Conservation (phyloP, 768 basidiomycete genomes). For the Hericium rajendrae region DNA sequence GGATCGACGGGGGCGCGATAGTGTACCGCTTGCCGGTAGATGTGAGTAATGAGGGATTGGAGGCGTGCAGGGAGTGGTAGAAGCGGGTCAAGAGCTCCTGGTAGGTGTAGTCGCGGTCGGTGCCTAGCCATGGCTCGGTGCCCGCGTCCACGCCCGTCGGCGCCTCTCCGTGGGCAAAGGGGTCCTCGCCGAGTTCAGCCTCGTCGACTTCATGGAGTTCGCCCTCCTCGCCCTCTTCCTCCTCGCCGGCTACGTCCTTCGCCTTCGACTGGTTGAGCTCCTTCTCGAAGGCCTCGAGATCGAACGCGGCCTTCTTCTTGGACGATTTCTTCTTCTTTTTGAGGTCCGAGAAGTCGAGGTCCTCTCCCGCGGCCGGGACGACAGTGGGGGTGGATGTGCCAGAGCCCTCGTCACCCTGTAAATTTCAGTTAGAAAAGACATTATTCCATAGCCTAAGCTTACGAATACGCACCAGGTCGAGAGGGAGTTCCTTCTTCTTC, state of each 20-base stretch:
- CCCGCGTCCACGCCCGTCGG: constrained; percentile 61
- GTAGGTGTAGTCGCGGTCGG: constrained; percentile 95
- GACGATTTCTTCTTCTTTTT: constrained; percentile 92
- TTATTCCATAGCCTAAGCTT: not conserved
- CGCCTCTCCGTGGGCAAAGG: constrained; percentile 47
- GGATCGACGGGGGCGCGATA: constrained; percentile 90
- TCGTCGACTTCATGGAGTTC: constrained; percentile 67
- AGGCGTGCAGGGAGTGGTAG: constrained; percentile 82
- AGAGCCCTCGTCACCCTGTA: constrained; percentile 54
- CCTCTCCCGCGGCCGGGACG: constrained; percentile 38
- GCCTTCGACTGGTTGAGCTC: constrained; percentile 68
- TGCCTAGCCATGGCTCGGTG: constrained; percentile 82
- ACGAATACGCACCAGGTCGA: constrained; percentile 54
- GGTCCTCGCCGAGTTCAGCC: constrained; percentile 82
- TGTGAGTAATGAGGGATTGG: constrained; percentile 83
- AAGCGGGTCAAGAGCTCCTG: constrained; percentile 93
- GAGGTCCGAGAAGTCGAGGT: constrained; percentile 90
- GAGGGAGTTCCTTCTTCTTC: constrained; percentile 83
- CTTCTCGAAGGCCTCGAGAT: constrained; percentile 91
- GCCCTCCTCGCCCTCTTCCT: constrained; percentile 46
- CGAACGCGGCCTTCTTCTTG: constrained; percentile 83
- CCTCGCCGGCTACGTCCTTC: constrained; percentile 46
- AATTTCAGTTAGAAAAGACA: not conserved
- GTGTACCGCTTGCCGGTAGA: constrained; percentile 91
- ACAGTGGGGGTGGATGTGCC: constrained; percentile 51